Percentiles rank a stretch among this genome's conserved stretches.
These are phyloP conservation scores for Fusarium goolgardi DNA, from an alignment of 2,329 filamentous ascomycete genomes.

Conservation along the genomic window DNA sequence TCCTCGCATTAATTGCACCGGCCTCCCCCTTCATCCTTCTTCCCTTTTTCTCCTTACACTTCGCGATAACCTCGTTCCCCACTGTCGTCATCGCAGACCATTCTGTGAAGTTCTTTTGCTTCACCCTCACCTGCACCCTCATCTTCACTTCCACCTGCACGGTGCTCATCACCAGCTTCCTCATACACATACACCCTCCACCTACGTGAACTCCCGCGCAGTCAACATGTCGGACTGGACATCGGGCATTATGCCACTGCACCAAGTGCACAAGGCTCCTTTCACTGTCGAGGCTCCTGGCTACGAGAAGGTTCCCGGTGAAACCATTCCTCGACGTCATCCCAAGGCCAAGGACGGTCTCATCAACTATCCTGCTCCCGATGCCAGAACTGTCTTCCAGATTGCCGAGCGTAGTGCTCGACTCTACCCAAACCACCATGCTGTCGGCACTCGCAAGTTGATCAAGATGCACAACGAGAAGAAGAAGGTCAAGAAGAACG, in stretches of 20 bases:
- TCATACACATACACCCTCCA: slow-evolving; percentile 10
- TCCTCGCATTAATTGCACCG: slow-evolving; percentile 40
- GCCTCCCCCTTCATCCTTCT: slow-evolving; percentile 21
- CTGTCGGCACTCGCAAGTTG: slow-evolving; percentile 77
- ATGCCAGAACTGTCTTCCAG: slow-evolving; percentile 82
- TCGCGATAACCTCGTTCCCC: slow-evolving; percentile 40
- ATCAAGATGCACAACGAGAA: slow-evolving; percentile 83
- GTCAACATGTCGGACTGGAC: slow-evolving; percentile 52
- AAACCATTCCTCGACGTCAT: slow-evolving; percentile 86
- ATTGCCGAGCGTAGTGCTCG: slow-evolving; percentile 77
- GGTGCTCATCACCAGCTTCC: slow-evolving; percentile 12
- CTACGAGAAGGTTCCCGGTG: slow-evolving; percentile 76
- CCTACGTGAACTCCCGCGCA: slow-evolving; percentile 29
- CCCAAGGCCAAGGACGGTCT: slow-evolving; percentile 77
- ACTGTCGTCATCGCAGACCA: slow-evolving; percentile 25
- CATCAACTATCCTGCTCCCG: slow-evolving; percentile 71
- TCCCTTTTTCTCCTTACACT: slow-evolving; percentile 26
- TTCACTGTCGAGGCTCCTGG: slow-evolving; percentile 80
- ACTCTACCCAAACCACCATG: slow-evolving; percentile 70
- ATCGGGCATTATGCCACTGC: slow-evolving; percentile 62
- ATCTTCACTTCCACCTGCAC: slow-evolving; percentile 9
- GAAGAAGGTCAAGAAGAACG: slow-evolving; percentile 89
- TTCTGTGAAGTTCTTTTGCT: slow-evolving; percentile 20
- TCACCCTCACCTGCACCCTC: slow-evolving; percentile 14
- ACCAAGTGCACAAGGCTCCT: slow-evolving; percentile 75